Evolutionary conservation across 768 basidiomycete species (phyloP), one percentile per base, ranked within the genome.

Genomic region (Suillus fuscotomentosus): DNA sequence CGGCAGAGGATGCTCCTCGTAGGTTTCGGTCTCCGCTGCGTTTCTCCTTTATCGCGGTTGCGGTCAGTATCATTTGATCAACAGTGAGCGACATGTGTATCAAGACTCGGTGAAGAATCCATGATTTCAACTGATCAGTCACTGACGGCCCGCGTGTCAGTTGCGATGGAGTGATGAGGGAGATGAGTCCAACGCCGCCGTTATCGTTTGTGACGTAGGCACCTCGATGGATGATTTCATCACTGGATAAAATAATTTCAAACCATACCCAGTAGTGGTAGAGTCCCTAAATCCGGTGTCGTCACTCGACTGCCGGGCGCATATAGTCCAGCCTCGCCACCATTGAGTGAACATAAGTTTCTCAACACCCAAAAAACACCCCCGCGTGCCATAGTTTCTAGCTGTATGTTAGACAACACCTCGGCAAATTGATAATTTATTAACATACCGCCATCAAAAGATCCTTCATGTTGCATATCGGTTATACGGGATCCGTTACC

Each of bases 171-270:
- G 42, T 24, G 15, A 57, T 6, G 36, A 59, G 11, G 36, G 11
- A 15, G 13, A 47, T 86, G 73, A 85, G 85, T 8, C 83, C 83
- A 34, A 83, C 80, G 6, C 73, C 77, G 63, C 85, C 83, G 62
- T 83, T 80, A 63, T 84, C 78, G 8, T 67, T 66, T 6, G 66
- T 70, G 10, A 75, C 75, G 66, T 77, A 79, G 11, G 80, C 73
- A 24, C 83, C 84, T 70, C 85, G 14, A 82, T 85, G 66, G 10
- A 86, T 84, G 24, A 85, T 78, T 1, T 84, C 84, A 64, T 85
- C 76, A 20, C 68, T 67, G 11, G 45, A 24, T 42, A 14, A 39
- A 47, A 45, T 10, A 60, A 59, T 43, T 54, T 55, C 9, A 43
- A 27, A 20, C 66, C 77, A 55, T 65, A 85, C 84, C 82, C 83